phyloP scores from a whole-genome alignment of 2,329 filamentous ascomycete species.

The Dissoconium aciculare region DNA sequence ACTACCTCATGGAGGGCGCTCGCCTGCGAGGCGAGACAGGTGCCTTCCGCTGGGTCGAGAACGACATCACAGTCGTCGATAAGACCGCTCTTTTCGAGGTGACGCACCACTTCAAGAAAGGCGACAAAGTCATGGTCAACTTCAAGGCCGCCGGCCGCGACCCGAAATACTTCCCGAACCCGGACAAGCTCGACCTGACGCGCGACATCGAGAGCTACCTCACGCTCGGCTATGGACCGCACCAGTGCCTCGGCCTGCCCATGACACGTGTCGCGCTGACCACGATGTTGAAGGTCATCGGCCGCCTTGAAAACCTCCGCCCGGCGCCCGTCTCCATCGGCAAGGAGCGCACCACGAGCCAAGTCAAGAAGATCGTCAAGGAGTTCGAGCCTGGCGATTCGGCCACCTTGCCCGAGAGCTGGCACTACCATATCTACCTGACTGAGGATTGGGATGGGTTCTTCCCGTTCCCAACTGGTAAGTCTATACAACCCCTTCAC shows the following conservation, averaged over 20 bases:
- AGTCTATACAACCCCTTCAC: no score
- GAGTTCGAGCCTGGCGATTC: constrained; percentile 19
- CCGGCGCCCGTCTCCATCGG: constrained; percentile 25
- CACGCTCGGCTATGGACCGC: constrained; percentile 30
- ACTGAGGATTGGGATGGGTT: constrained; percentile 34
- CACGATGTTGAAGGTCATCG: constrained; percentile 32
- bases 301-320: constrained; percentile 25
- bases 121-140: constrained; percentile 30
- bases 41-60: constrained; percentile 25
- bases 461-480: constrained; percentile 34
- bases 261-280: constrained; percentile 32
- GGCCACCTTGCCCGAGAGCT: constrained; percentile 21
- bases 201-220: constrained; percentile 30
- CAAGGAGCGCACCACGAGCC: constrained; percentile 22
- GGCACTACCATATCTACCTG: constrained; percentile 30
- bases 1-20: constrained; percentile 35
- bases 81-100: constrained; percentile 13
- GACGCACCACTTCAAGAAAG: constrained; percentile 22
- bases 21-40: constrained; percentile 32
- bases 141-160: constrained; percentile 30
- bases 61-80: constrained; percentile 23
- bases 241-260: constrained; percentile 29
- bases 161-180: constrained; percentile 27
- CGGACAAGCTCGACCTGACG: constrained; percentile 25
- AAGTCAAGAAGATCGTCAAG: constrained; percentile 30